phyloP scores from a whole-genome alignment of 2,329 filamentous ascomycete species.

The Cryphonectria radicalis region DNA sequence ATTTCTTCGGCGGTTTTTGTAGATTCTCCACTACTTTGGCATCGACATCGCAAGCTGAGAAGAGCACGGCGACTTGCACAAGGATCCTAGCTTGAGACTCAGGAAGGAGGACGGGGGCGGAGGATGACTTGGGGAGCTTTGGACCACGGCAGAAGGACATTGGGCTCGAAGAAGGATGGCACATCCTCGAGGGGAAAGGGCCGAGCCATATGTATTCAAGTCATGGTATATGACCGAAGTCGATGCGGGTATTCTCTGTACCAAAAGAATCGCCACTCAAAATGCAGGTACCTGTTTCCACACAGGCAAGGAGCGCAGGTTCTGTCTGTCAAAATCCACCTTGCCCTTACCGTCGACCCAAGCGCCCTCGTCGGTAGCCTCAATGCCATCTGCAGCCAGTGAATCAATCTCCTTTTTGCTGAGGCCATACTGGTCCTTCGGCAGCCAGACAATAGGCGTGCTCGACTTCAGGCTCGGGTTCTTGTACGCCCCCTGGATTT shows the following conservation, averaged over 20 bases:
- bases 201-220: not conserved
- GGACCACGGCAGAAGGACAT: not conserved
- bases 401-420: slow-evolving; percentile 26
- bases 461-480: slow-evolving; percentile 27
- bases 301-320: slow-evolving; percentile 15
- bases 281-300: slow-evolving; percentile 25
- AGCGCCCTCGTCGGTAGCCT: slow-evolving; percentile 26
- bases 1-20: slow-evolving; percentile 64
- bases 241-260: not conserved
- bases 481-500: slow-evolving; percentile 23
- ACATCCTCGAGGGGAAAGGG: not conserved
- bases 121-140: not conserved
- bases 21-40: not conserved
- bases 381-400: slow-evolving; percentile 13
- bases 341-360: slow-evolving; percentile 24
- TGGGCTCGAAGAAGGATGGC: not conserved
- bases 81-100: not conserved
- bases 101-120: too few species aligned
- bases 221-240: not conserved
- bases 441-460: slow-evolving; percentile 26
- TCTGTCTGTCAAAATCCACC: slow-evolving; percentile 25
- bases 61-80: not conserved
- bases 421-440: slow-evolving; percentile 23
- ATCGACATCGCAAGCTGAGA: not conserved
- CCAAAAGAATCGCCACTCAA: not conserved